Evolutionary conservation across 139 green algal genomes (phyloP), one percentile per base, ranked within the genome.

Genomic region (Auxenochlorella pyrenoidosa): DNA sequence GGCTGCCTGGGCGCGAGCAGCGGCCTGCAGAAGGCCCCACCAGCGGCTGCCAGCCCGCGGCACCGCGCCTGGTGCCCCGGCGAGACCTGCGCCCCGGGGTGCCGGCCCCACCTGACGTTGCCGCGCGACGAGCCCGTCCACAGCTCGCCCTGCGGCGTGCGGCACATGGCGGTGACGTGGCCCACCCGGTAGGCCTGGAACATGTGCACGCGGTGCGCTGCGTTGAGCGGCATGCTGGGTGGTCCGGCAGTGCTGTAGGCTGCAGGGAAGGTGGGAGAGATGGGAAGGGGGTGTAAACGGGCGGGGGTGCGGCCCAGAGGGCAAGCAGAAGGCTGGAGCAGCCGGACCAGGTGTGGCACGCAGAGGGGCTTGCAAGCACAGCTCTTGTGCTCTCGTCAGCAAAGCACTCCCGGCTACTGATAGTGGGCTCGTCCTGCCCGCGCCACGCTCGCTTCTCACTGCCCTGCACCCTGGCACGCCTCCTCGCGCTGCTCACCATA

Each of bases 111-210:
- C 80, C 94, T 86, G 30, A 97, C 70, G 60, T 88, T 85, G 58
- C 94, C 94, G 16, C 86, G 85, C 22, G 85, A 89, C 21, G 83
- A 91, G n/a, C 88, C 94, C 8, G 91, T 96, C 94, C 94, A 96
- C 73, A 97, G 88, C 15, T 95, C 91, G n/a, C 94, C 94, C 84
- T 88, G 90, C 0, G 87, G 72, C 2, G 86, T 92, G 30, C 92
- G 51, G 32, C 75, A 85, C 72, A 97, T 83, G 43, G 89, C 68
- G 2, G 89, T 92, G 5, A 95, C 86, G 34, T 84, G 75, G 65
- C 92, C 87, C 40, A 89, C 63, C 16, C 81, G 47, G 84, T 92
- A 85, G 3, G 91, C 93, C 79, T 90, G 80, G 68, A 79, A 94
- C 36, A 38, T 40, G 77, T 86, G 78, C n/a, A 85, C 30, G 54